These are phyloP conservation scores for Chrysosporium keratinophilum DNA, from an alignment of 2,329 filamentous ascomycete genomes.

Conservation along the genomic window DNA sequence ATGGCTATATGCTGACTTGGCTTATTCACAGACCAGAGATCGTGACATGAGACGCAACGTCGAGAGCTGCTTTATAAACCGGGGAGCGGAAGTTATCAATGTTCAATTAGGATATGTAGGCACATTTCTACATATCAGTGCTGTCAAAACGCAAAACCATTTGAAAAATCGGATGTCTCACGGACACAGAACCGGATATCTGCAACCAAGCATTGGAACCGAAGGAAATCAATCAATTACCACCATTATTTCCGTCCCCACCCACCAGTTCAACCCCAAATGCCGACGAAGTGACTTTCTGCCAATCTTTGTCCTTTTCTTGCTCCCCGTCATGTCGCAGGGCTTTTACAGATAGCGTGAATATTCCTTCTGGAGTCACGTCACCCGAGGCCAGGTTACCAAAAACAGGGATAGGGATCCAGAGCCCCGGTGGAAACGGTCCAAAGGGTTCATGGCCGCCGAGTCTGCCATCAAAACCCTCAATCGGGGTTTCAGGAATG, in stretches of 20 bases:
- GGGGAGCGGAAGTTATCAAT: too few species aligned
- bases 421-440: conserved; percentile 1
- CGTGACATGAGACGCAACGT: too few species aligned
- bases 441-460: conserved; percentile 4
- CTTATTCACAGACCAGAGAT: too few species aligned
- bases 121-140: too few species aligned
- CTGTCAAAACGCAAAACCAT: too few species aligned
- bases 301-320: background rate
- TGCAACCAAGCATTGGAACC: background rate
- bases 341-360: conserved; percentile 4
- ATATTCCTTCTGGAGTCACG: conserved; percentile 5
- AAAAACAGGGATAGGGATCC: conserved; percentile 6
- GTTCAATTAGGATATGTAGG: too few species aligned
- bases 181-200: too few species aligned
- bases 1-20: too few species aligned
- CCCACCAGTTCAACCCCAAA: conserved; percentile 9
- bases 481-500: background rate
- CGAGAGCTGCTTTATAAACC: too few species aligned
- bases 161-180: too few species aligned
- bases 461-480: conserved; percentile 8
- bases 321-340: conserved; percentile 2
- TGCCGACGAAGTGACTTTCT: background rate
- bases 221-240: background rate
- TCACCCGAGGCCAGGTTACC: conserved; percentile 9
- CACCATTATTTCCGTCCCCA: background rate